A percentile compares a stretch with the other conserved stretches of the same genome.
Evolutionary conservation across 768 basidiomycete species (phyloP).

Genomic region (Tylopilus subfusipes): DNA sequence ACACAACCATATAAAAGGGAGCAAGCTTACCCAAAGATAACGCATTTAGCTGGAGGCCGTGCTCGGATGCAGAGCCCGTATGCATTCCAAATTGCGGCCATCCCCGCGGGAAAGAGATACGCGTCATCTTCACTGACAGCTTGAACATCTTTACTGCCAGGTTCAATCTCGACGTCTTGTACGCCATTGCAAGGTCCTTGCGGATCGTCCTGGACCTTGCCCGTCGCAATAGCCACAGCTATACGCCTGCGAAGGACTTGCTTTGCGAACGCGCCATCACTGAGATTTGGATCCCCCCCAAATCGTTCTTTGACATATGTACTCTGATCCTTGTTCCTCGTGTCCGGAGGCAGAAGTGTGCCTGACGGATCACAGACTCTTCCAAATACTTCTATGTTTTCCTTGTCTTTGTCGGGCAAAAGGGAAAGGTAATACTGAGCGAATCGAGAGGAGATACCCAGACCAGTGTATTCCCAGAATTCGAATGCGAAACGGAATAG

Average conservation of each 20-base stretch:
- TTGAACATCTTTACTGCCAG: slow-evolving; percentile 65
- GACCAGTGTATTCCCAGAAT: slow-evolving; percentile 98
- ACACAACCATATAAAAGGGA: background rate
- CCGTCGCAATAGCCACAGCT: slow-evolving; percentile 75
- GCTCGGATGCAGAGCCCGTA: slow-evolving; percentile 53
- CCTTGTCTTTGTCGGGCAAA: slow-evolving; percentile 44
- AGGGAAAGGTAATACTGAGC: slow-evolving; percentile 80
- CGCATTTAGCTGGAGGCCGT: slow-evolving; percentile 66
- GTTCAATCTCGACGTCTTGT: too few species aligned
- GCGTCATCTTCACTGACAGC: slow-evolving; percentile 83
- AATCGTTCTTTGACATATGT: slow-evolving; percentile 92
- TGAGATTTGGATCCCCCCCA: slow-evolving; percentile 82
- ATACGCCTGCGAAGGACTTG: too few species aligned
- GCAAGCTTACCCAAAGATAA: slow-evolving; percentile 87
- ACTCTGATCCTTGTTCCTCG: slow-evolving; percentile 58
- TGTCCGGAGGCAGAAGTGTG: slow-evolving; percentile 34
- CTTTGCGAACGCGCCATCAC: slow-evolving; percentile 64
- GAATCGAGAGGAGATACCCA: too few species aligned
- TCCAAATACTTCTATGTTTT: slow-evolving; percentile 22
- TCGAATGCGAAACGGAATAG: slow-evolving; percentile 68
- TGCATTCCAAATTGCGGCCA: too few species aligned
- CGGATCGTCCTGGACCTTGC: slow-evolving; percentile 36
- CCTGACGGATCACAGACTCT: slow-evolving; percentile 4
- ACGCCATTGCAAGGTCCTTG: slow-evolving; percentile 42
- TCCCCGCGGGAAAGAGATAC: slow-evolving; percentile 90